Evolutionary conservation across 148 eudicot genomes (phyloP), one percentile per base, ranked within the genome.

Genomic region (Rhododendron henanense): DNA sequence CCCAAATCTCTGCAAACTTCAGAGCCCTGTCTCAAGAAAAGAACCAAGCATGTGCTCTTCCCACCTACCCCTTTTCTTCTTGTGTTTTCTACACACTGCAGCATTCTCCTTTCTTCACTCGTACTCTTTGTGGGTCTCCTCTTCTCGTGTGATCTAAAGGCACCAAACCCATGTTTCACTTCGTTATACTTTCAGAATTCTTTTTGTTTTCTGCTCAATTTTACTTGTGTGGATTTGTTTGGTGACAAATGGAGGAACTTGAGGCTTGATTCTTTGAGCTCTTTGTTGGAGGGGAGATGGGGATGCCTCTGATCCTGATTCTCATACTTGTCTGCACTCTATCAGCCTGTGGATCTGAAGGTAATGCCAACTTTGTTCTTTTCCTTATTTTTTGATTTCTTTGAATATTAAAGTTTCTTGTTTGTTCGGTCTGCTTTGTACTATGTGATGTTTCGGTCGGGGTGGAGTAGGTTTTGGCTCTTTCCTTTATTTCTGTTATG

Each of bases 331-430:
- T 90, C 33, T 37, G 90, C 85, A 61, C 48, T 86, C 88, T 91
- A 79, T 84, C 82, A 33, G 51, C 88, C 85, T 94, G 86, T 84
- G 91, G 90, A 91, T 92, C 91, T 89, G 85, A 93, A 91, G 98
- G 98, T 94, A 91, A 85, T 88, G 88, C 76, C 41, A 71, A 86
- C n/a, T 55, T 47, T 83, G 57, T 71, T 65, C 23, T 2, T 85
- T 31, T 13, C 77, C 53, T 80, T 61, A 14, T 3, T 75, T 50
- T 50, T 31, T 3, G 4, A 67, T n/a, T 45, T 85, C 51, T 81
- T 31, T 88, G 11, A 35, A 45, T 31, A 39, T 19, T 10, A 73
- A 25, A 2, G 51, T 15, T 37, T 48, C 3, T 39, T 8, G 76
- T 37, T 83, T 16, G 61, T 55, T 55, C 5, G 6, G 61, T 55